Evolutionary conservation across 768 basidiomycete species (phyloP).

Genomic region (Boletus reticuloceps): DNA sequence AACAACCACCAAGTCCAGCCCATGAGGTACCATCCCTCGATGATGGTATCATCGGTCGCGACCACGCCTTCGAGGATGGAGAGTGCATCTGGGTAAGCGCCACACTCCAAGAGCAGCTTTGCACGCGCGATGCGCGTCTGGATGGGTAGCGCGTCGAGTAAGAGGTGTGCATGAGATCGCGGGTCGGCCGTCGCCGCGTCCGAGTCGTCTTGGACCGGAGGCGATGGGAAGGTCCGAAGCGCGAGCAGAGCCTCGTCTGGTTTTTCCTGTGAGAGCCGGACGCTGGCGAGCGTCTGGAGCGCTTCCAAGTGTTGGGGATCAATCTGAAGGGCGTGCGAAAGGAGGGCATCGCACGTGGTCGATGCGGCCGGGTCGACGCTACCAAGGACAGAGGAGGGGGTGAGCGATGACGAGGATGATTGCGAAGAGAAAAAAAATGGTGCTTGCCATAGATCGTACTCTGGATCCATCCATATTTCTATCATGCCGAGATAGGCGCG

Average conservation of each 20-base stretch:
- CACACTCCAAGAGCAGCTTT: slow-evolving; percentile 80
- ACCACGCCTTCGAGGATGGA: slow-evolving; percentile 77
- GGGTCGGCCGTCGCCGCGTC: background rate
- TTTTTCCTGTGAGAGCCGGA: slow-evolving; percentile 82
- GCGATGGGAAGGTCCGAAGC: slow-evolving; percentile 22
- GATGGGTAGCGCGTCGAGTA: slow-evolving; percentile 48
- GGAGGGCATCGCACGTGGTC: slow-evolving; percentile 74
- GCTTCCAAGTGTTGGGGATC: slow-evolving; percentile 80
- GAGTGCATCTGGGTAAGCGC: slow-evolving; percentile 67
- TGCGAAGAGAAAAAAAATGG: background rate
- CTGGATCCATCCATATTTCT: slow-evolving; percentile 95
- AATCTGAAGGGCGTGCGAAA: slow-evolving; percentile 64
- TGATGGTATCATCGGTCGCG: slow-evolving; percentile 77
- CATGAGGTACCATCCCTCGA: slow-evolving; percentile 54
- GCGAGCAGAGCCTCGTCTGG: slow-evolving; percentile 71
- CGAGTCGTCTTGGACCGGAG: slow-evolving; percentile 1
- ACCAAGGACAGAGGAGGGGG: background rate
- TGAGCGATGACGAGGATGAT: background rate
- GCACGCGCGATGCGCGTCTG: slow-evolving; percentile 69
- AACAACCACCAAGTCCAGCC: slow-evolving; percentile 92
- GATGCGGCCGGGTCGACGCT: slow-evolving; percentile 85
- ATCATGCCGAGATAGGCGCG: slow-evolving; percentile 85
- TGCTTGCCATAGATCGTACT: slow-evolving; percentile 79
- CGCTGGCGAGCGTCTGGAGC: slow-evolving; percentile 76
- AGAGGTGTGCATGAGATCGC: slow-evolving; percentile 35